These are phyloP conservation scores for Euphorbia peplus DNA, from an alignment of 345 rosid genomes.

Conservation along the genomic window DNA sequence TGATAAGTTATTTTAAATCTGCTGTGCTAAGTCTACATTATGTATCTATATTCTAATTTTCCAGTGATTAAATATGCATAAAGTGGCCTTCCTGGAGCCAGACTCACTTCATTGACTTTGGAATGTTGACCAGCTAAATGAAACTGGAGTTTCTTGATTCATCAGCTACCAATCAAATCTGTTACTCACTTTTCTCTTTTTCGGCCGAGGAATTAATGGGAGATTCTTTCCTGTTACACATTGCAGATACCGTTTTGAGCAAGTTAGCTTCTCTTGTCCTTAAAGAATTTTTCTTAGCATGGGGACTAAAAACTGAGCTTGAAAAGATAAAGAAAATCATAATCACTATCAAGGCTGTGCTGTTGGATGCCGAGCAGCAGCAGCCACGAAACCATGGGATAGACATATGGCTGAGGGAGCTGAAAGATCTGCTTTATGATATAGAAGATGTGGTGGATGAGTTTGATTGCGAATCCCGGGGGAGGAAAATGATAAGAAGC, in stretches of 20 bases:
- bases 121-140: too few relatives aligned
- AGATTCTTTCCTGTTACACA: not conserved
- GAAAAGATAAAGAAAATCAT: not conserved
- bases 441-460: slow-evolving; percentile 26
- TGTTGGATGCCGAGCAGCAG: slow-evolving; percentile 23
- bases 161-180: too few relatives aligned
- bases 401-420: slow-evolving; percentile 17
- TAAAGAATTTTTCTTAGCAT: not conserved
- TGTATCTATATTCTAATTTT: too few relatives aligned
- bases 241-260: not conserved
- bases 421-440: slow-evolving; percentile 16
- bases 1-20: too few relatives aligned
- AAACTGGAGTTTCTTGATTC: too few relatives aligned
- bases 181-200: too few relatives aligned
- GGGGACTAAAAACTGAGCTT: not conserved
- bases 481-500: not conserved
- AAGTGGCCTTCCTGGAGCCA: too few relatives aligned
- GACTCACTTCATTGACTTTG: too few relatives aligned
- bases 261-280: not conserved
- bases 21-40: too few relatives aligned
- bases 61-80: too few relatives aligned
- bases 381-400: slow-evolving; percentile 2
- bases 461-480: not conserved
- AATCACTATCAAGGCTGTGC: not conserved
- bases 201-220: not conserved